These are phyloP conservation scores for Leccinum subgranulosum DNA, from an alignment of 768 basidiomycete genomes.

Conservation along the genomic window DNA sequence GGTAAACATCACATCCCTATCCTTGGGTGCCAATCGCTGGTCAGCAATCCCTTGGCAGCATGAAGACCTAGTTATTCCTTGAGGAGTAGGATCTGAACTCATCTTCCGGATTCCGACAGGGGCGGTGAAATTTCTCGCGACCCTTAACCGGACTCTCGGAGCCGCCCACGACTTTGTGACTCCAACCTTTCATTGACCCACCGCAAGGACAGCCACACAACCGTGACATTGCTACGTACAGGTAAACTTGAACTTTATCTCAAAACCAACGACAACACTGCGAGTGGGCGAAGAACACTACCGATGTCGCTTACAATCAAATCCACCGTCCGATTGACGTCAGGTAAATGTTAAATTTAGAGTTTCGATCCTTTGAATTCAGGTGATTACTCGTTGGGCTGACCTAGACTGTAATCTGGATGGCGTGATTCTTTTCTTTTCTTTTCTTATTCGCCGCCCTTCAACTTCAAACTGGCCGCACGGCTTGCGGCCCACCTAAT, in stretches of 20 bases:
- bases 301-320: conserved; percentile 30
- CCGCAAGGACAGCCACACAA: not conserved
- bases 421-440: not conserved
- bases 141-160: not conserved
- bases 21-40: not conserved
- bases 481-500: not conserved
- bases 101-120: conserved; percentile 6
- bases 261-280: not conserved
- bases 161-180: not conserved
- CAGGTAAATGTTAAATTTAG: conserved; percentile 27
- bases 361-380: conserved; percentile 12
- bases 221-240: not conserved
- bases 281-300: not conserved
- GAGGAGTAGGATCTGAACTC: too few relatives aligned
- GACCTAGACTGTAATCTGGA: not conserved
- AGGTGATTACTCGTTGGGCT: conserved; percentile 25
- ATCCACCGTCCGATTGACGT: conserved; percentile 32
- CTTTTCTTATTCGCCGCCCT: not conserved
- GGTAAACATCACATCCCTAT: conserved; percentile 1
- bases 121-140: not conserved
- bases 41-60: not conserved
- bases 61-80: not conserved
- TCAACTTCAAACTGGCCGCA: not conserved
- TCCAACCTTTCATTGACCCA: not conserved
- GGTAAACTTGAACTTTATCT: not conserved